These are phyloP conservation scores for Astrocystis sublimbata DNA, from an alignment of 495 filamentous ascomycete species.

Conservation along the genomic window DNA sequence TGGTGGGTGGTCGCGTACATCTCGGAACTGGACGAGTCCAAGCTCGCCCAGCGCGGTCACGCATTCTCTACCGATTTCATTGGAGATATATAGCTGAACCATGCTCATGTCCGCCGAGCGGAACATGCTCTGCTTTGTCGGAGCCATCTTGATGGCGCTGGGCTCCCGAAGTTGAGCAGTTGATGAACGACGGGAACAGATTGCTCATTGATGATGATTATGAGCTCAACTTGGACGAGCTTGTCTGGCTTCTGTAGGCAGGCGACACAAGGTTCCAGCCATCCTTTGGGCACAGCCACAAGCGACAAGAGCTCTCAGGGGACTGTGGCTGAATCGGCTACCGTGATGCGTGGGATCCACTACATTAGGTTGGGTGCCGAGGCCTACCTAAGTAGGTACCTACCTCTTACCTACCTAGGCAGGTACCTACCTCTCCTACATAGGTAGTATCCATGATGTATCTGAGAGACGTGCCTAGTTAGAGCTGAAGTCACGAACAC, in stretches of 20 bases:
- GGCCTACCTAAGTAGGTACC: too few species aligned
- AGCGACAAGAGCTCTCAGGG: constrained; percentile 6
- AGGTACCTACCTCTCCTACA: too few species aligned
- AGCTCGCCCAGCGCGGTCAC: constrained; percentile 95
- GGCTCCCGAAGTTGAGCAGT: constrained; percentile 24
- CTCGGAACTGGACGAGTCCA: constrained; percentile 92
- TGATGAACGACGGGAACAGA: constrained; percentile 23
- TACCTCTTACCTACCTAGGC: too few species aligned
- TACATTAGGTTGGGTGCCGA: too few species aligned
- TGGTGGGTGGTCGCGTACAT: constrained; percentile 62
- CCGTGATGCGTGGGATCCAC: too few species aligned
- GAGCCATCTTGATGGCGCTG: constrained; percentile 49
- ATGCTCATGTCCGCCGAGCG: constrained; percentile 99
- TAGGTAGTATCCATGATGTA: too few species aligned
- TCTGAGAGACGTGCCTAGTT: too few species aligned
- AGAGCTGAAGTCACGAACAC: too few species aligned
- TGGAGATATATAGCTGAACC: constrained; percentile 98
- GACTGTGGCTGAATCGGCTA: constrained; percentile 23
- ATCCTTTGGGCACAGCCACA: constrained; percentile 27
- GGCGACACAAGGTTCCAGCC: constrained; percentile 22
- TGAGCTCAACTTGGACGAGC: constrained; percentile 17
- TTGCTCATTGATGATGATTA: too few species aligned
- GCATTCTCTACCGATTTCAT: constrained; percentile 97
- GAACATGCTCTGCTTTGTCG: constrained; percentile 86
- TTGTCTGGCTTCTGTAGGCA: constrained; percentile 7